Base-by-base conservation (phyloP, 2,329 filamentous ascomycete genomes). In the Fusarium multiceps region DNA sequence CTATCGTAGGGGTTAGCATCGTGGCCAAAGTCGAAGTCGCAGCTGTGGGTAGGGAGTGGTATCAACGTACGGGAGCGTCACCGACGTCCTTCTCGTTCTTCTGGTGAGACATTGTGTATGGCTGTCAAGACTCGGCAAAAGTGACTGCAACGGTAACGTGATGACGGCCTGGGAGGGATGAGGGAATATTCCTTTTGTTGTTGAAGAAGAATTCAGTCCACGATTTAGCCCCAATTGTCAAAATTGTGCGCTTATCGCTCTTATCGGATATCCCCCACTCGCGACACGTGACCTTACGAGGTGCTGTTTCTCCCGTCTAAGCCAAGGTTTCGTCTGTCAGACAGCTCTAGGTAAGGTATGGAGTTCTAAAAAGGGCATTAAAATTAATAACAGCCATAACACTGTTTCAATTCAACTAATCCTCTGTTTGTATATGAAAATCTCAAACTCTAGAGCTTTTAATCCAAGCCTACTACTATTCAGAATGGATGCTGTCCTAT, bases 41-140 rank as follows among this genome's bases (percentile, higher is more conserved):
- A 32, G 49, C 41, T 16, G 41, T 18, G 11, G 49, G 49, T 14
- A 25, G 20, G 16, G 34, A 30, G 32, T 16, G 11, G 7, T 34
- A 41, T 62, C 42, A 71, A 89, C 89, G 76, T 87, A 92, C 90
- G 82, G 93, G 93, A 83, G 90, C 91, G 83, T 97, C 94, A 86
- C 89, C 92, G 84, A 93, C 92, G 80, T 94, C 91, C 90, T 98
- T 97, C 85, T 97, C 94, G 81, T 88, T 86, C 90, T 98, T 97
- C 85, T 97, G 89, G 91, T 92, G 96, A 85, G 93, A 96, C 93
- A 97, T 97, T 75, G 85, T 92, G 84, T 78, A 79, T 78, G 74
- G 64, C 89, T 90, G 88, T 93, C 91, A 93, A 87, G 92, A 94
- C 92, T 92, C 91, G 90, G 69, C 69, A 71, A 71, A 63, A 92